A percentile compares a stretch with the other conserved stretches of the same genome.
These are phyloP conservation scores for Coprinellus micaceus DNA, from an alignment of 768 basidiomycete species.

Conservation along the genomic window DNA sequence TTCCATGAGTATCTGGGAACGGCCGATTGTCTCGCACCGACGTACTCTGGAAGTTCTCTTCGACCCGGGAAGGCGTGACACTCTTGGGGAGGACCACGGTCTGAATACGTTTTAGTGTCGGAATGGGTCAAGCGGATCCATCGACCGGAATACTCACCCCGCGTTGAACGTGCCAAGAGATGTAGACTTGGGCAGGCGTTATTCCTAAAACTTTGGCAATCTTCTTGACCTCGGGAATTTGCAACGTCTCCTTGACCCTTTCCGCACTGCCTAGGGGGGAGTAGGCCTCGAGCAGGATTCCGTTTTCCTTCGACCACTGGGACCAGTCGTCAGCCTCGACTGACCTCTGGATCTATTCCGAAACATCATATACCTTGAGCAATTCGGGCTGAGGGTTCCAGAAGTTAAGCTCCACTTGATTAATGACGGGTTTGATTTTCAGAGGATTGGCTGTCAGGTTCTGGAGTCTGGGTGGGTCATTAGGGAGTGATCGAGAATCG, in stretches of 20 bases:
- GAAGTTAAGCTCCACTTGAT: constrained; percentile 77
- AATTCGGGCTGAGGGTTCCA: constrained; percentile 77
- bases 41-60: constrained; percentile 66
- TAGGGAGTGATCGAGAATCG: background rate
- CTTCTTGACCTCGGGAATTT: constrained; percentile 54
- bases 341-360: no score
- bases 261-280: constrained; percentile 67
- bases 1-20: background rate
- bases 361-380: constrained; percentile 43
- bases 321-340: no score
- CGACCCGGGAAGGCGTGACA: constrained; percentile 62
- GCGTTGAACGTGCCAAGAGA: constrained; percentile 75
- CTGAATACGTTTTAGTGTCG: constrained; percentile 26
- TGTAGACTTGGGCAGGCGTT: constrained; percentile 71
- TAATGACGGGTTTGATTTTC: constrained; percentile 62
- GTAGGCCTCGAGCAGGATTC: constrained; percentile 68
- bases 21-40: no score
- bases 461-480: constrained; percentile 38
- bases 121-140: background rate
- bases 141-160: constrained; percentile 46
- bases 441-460: constrained; percentile 61
- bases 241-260: constrained; percentile 54
- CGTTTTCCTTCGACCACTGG: constrained; percentile 66
- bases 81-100: constrained; percentile 76
- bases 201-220: constrained; percentile 63